Base-by-base conservation (phyloP, 331 rosid species). In the Rhamnella rubrinervis region DNA sequence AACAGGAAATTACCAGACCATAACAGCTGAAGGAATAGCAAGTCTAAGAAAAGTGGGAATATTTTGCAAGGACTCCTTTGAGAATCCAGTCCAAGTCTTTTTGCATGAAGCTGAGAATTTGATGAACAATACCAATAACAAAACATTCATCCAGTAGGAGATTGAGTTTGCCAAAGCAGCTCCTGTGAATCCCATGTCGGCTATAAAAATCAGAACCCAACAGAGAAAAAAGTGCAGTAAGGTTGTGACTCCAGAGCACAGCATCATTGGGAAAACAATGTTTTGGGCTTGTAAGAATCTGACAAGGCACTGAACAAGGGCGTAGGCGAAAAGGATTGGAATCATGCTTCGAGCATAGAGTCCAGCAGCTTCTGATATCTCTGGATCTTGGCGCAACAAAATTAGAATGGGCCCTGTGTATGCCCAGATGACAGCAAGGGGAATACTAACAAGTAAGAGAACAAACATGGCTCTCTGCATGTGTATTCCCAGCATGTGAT, bases 1-100 rank as follows among this genome's bases (percentile, higher is more conserved):
- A 41, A 71, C 66, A 55, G 70, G 18, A 46, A 57, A 66, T 84
- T 86, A 91, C 97, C 97, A 88, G 63, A 88, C 90, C 96, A 91
- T 91, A 39, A 79, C 72, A 56, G 96, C 93, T 7, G 92, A 91
- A 65, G 96, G 97, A 72, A 91, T 70, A 20, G 93, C 91, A 59
- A 91, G 91, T 69, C 65, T 78, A 25, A 88, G 11, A 65, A 88
- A 85, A 18, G 63, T 38, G 28, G 73, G 62, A 37, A 88, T 58
- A 60, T 86, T 76, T 19, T 66, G 73, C n/a, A 85, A 59, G 37
- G 91, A 87, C 58, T 86, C 88, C 65, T 70, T 81, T 13, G 91
- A 86, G 71, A 91, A 84, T 2, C 93, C 97, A 5, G 77, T 78
- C 96, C 97, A 88, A 66, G 87, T 64, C 49, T 71, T 69, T 19